These are phyloP conservation scores for Lecanicillium sp. DNA, from an alignment of 2,329 filamentous ascomycete genomes.

Conservation along the genomic window DNA sequence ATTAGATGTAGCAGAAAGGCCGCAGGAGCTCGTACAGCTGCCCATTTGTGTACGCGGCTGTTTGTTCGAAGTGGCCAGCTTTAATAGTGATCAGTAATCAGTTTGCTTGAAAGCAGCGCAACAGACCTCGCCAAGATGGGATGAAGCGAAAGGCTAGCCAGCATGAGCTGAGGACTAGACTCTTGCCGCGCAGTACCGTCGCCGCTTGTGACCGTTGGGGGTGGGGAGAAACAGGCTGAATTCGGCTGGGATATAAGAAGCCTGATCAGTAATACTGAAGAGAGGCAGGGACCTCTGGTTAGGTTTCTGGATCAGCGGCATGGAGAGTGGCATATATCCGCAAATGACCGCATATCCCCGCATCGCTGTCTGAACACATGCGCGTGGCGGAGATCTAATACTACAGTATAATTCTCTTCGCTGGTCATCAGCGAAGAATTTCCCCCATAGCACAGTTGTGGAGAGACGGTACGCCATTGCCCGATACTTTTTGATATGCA, in stretches of 20 bases:
- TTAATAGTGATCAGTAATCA: conserved; percentile 2
- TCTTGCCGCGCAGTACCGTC: no score
- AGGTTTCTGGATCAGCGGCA: no score
- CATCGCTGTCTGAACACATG: no score
- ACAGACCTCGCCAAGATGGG: not conserved
- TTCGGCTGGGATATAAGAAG: not conserved
- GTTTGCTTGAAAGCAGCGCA: not conserved
- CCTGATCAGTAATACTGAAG: not conserved
- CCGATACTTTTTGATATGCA: no score
- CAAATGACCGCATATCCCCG: conserved; percentile 7
- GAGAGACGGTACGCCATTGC: no score
- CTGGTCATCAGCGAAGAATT: no score
- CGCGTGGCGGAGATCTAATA: no score
- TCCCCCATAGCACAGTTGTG: no score
- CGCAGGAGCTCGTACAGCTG: not conserved
- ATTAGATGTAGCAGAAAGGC: no score
- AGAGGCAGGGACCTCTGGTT: not conserved
- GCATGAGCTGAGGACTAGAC: not conserved
- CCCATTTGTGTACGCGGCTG: not conserved
- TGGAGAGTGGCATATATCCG: not conserved
- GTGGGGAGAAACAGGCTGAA: not conserved
- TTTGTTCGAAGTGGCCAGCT: not conserved
- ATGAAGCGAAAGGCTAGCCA: not conserved
- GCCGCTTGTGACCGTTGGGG: not conserved
- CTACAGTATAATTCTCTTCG: no score